Evolutionary conservation across 2,329 filamentous ascomycete genomes (phyloP).

Genomic region (Ustilaginoidea virens): DNA sequence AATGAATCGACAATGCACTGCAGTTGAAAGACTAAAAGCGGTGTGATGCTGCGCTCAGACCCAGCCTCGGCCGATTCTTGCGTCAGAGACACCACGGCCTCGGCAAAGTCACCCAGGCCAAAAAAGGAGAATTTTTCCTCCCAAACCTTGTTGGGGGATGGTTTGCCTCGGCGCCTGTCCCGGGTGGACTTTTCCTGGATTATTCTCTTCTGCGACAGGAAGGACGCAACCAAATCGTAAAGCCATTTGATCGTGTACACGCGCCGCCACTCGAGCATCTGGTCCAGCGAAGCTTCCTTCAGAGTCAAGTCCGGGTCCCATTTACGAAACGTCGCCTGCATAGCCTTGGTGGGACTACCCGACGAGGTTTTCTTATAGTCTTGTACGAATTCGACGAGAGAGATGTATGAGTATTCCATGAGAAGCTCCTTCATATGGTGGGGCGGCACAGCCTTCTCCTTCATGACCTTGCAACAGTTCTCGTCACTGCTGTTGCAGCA

Average conservation of each 20-base stretch:
- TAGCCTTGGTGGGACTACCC: constrained; percentile 29
- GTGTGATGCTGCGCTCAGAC: constrained; percentile 23
- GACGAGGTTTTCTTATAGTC: constrained; percentile 28
- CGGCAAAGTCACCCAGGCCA: constrained; percentile 30
- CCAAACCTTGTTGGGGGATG: constrained; percentile 5
- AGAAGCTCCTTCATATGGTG: constrained; percentile 28
- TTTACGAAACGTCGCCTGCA: constrained; percentile 20
- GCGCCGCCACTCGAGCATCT: constrained; percentile 29
- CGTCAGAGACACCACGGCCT: constrained; percentile 25
- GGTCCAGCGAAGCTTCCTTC: constrained; percentile 17
- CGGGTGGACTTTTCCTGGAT: background rate
- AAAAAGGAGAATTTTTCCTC: constrained; percentile 18
- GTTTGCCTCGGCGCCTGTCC: constrained; percentile 6
- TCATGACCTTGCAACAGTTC: background rate
- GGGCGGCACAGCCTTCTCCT: background rate
- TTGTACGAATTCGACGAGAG: constrained; percentile 26
- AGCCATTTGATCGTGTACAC: constrained; percentile 35
- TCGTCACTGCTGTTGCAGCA: background rate
- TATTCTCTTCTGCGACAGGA: constrained; percentile 10
- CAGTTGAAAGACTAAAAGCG: constrained; percentile 32
- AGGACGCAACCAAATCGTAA: constrained; percentile 33
- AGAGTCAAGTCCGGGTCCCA: constrained; percentile 28
- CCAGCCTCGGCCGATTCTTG: constrained; percentile 26
- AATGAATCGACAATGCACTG: constrained; percentile 34
- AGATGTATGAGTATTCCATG: constrained; percentile 23